These are phyloP conservation scores for Apostasia shenzhenica DNA, from an alignment of 106 monocot species.

Conservation along the genomic window DNA sequence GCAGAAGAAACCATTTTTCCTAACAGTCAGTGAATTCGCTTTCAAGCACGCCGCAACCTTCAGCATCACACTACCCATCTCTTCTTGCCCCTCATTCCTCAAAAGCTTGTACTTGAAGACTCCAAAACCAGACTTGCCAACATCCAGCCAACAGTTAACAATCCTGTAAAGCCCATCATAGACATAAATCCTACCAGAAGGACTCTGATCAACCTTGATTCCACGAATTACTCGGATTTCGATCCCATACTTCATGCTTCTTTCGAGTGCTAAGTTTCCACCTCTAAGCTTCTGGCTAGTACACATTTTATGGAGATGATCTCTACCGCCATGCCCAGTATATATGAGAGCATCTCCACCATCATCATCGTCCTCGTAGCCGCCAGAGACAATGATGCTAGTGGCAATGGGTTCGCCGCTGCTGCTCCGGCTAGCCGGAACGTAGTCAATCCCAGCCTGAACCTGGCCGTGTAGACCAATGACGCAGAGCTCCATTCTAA, in stretches of 20 bases:
- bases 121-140: constrained; percentile 32
- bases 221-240: constrained; percentile 39
- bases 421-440: constrained; percentile 7
- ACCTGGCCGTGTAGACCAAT: constrained; percentile 66
- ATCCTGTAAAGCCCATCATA: constrained; percentile 40
- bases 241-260: constrained; percentile 33
- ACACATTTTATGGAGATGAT: constrained; percentile 2
- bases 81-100: constrained; percentile 27
- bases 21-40: constrained; percentile 16
- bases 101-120: constrained; percentile 42
- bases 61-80: constrained; percentile 21
- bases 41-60: constrained; percentile 36
- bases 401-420: constrained; percentile 33
- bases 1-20: constrained; percentile 28
- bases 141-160: constrained; percentile 25
- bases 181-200: constrained; percentile 22
- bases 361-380: constrained; percentile 46
- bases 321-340: constrained; percentile 34
- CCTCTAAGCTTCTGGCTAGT: constrained; percentile 26
- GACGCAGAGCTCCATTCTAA: constrained; percentile 57
- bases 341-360: constrained; percentile 27
- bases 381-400: constrained; percentile 41
- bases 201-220: constrained; percentile 16
- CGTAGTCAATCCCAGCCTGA: constrained; percentile 62
- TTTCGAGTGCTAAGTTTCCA: constrained; percentile 31